phyloP scores from a whole-genome alignment of 352 stramenopile genomes.

The Globisporangium uncinulatum region DNA sequence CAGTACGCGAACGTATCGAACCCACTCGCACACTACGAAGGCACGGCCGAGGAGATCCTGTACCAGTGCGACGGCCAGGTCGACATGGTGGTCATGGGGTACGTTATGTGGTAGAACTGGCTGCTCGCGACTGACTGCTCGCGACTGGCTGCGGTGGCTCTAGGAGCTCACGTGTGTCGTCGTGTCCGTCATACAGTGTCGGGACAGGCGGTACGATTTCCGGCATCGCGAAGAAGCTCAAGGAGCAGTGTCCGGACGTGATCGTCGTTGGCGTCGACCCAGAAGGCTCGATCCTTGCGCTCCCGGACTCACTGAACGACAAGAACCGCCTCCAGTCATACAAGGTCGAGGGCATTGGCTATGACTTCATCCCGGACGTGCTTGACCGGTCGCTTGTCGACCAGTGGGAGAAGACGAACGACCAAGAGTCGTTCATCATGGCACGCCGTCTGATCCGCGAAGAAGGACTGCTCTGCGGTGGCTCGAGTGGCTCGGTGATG shows the following conservation, averaged over 20 bases:
- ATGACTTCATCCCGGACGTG: constrained; percentile 96
- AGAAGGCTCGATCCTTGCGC: constrained; percentile 90
- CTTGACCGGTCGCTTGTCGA: constrained; percentile 91
- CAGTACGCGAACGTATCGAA: constrained; percentile 96
- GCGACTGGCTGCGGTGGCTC: background rate
- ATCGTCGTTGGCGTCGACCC: constrained; percentile 88
- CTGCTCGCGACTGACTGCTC: background rate
- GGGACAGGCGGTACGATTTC: constrained; percentile 95
- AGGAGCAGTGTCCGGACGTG: constrained; percentile 84
- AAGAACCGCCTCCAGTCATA: constrained; percentile 84
- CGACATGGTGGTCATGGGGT: constrained; percentile 92
- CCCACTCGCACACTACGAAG: constrained; percentile 93
- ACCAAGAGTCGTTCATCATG: constrained; percentile 94
- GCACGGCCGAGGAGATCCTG: constrained; percentile 93
- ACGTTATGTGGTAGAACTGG: background rate
- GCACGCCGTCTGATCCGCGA: constrained; percentile 91
- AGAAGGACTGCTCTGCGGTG: constrained; percentile 93
- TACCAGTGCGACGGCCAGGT: constrained; percentile 89
- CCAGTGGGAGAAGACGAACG: constrained; percentile 93
- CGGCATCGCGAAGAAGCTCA: constrained; percentile 91
- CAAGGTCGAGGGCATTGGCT: constrained; percentile 95
- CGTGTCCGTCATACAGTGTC: constrained; percentile 21
- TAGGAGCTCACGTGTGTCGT: background rate
- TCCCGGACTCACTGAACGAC: constrained; percentile 91
- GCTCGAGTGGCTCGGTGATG: constrained; percentile 89